Conservation (phyloP, 2,329 filamentous ascomycete genomes). For the Colletotrichum tabaci region DNA sequence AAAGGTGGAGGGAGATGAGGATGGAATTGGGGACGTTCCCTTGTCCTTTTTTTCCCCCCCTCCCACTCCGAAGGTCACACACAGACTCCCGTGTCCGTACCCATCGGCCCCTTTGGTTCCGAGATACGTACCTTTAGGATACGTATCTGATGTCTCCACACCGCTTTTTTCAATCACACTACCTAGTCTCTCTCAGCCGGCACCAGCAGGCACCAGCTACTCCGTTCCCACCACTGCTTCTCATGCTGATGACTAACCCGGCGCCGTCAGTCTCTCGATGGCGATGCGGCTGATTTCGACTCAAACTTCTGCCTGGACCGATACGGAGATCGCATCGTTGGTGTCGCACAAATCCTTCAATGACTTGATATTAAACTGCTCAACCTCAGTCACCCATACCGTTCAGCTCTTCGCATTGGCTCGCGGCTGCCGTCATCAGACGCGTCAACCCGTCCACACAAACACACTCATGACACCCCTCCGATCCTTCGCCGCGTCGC, state of each 20-base stretch:
- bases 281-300: constrained; percentile 21
- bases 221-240: not conserved
- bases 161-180: constrained; percentile 6
- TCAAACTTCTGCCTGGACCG: constrained; percentile 25
- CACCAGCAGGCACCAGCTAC: constrained; percentile 23
- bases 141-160: constrained; percentile 1
- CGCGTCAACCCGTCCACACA: constrained; percentile 29
- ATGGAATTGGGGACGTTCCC: not conserved
- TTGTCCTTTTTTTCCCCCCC: not conserved
- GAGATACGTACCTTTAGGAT: not conserved
- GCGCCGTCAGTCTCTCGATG: not conserved
- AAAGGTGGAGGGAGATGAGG: not conserved
- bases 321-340: not conserved
- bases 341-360: not conserved
- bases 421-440: constrained; percentile 13
- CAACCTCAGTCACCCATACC: not conserved
- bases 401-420: constrained; percentile 17
- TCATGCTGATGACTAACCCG: constrained; percentile 13
- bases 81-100: constrained; percentile 10
- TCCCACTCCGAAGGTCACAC: not conserved
- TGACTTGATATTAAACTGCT: not conserved
- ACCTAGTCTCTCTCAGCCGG: constrained; percentile 1
- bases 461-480: constrained; percentile 8
- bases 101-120: not conserved
- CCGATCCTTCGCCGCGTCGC: constrained; percentile 24